Evolutionary conservation across 805 yeast genomes (phyloP).

Genomic region (Candida easanensis): DNA sequence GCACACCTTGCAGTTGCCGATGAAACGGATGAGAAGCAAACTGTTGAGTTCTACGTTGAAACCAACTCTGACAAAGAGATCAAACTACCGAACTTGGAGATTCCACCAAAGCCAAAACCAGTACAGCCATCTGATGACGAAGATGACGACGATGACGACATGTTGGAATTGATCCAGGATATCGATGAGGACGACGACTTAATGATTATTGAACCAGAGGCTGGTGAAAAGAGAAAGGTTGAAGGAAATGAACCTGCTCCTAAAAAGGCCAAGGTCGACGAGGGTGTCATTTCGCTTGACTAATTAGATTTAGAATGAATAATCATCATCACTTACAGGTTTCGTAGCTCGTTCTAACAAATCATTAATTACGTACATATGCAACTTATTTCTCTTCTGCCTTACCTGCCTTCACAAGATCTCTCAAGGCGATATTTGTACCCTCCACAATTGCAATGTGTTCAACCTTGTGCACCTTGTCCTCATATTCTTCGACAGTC

Average conservation of each 20-base stretch:
- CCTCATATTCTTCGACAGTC: slow-evolving; percentile 74
- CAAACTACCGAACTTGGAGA: slow-evolving; percentile 32
- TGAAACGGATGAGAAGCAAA: slow-evolving; percentile 66
- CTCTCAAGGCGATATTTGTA: slow-evolving; percentile 55
- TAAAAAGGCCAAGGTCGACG: slow-evolving; percentile 13
- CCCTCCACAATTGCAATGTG: slow-evolving; percentile 95
- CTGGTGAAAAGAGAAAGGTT: slow-evolving; percentile 24
- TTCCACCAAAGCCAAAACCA: slow-evolving; percentile 28
- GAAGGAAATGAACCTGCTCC: slow-evolving; percentile 8
- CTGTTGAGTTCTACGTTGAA: slow-evolving; percentile 58
- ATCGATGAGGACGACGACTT: slow-evolving; percentile 22
- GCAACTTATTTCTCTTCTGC: slow-evolving; percentile 1
- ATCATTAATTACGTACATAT: not conserved
- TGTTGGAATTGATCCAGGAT: slow-evolving; percentile 16
- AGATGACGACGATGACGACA: slow-evolving; percentile 20
- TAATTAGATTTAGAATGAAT: too few species aligned
- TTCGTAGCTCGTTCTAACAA: too few species aligned
- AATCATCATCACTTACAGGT: too few species aligned
- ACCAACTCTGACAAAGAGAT: slow-evolving; percentile 22
- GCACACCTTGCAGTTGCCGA: slow-evolving; percentile 70
- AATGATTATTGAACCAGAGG: slow-evolving; percentile 17
- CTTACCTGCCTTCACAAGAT: slow-evolving; percentile 12
- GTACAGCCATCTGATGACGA: slow-evolving; percentile 23
- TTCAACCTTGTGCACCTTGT: slow-evolving; percentile 77
- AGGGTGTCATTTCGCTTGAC: not conserved